Conservation (phyloP, 1,284 basidiomycete genomes). For the Hemileia vastatrix region DNA sequence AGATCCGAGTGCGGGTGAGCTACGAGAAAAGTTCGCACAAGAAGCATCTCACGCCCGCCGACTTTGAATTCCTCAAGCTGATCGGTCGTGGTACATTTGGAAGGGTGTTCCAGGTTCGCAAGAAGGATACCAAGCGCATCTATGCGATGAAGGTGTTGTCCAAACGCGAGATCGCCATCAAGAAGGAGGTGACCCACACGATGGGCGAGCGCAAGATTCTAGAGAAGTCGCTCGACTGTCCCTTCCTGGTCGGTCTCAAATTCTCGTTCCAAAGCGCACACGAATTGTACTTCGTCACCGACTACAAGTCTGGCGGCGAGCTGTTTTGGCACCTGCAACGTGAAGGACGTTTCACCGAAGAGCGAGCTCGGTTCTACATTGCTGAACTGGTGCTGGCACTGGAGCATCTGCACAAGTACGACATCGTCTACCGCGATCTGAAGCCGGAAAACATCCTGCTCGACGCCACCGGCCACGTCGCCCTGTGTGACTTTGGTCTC, state of each 20-base stretch:
- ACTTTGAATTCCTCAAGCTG: constrained; percentile 97
- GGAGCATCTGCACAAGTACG: constrained; percentile 91
- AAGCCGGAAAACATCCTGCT: constrained; percentile 96
- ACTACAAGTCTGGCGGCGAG: constrained; percentile 97
- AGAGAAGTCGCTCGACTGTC: constrained; percentile 83
- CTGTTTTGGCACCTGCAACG: constrained; percentile 97
- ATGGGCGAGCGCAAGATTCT: constrained; percentile 99
- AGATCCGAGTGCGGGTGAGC: constrained; percentile 87
- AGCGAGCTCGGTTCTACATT: constrained; percentile 86
- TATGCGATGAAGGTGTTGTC: constrained; percentile 99
- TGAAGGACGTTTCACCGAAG: constrained; percentile 84
- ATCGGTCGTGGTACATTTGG: constrained; percentile 98
- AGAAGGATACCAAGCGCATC: constrained; percentile 93
- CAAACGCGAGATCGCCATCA: constrained; percentile 96
- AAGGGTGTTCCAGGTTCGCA: constrained; percentile 89
- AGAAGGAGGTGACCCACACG: constrained; percentile 98
- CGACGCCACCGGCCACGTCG: constrained; percentile 91
- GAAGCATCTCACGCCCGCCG: constrained; percentile 47
- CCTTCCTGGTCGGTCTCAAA: constrained; percentile 97
- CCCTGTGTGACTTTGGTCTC: constrained; percentile 90
- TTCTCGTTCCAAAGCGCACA: constrained; percentile 95
- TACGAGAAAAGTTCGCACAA: constrained; percentile 68
- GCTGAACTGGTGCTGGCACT: constrained; percentile 86
- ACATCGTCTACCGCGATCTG: constrained; percentile 91
- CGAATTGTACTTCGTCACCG: constrained; percentile 92